Conservation (phyloP, 2,329 filamentous ascomycete species). For the Rugonectria rugulosa region DNA sequence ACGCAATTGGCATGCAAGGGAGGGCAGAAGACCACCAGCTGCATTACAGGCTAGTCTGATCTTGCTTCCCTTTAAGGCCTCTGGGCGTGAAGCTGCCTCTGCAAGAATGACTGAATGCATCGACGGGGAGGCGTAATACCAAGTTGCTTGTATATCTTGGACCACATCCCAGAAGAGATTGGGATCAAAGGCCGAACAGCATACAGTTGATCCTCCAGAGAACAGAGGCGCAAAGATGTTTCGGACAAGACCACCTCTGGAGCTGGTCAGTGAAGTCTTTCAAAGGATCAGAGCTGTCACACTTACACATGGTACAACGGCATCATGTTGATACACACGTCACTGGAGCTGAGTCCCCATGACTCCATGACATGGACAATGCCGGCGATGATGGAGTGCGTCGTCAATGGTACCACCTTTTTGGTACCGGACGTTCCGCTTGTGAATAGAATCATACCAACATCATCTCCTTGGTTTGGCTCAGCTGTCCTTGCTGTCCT, state of each 20-base stretch:
- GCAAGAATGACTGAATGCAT: constrained; percentile 64
- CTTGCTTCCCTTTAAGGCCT: constrained; percentile 50
- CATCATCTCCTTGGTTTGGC: constrained; percentile 55
- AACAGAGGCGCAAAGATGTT: constrained; percentile 64
- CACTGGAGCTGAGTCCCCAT: constrained; percentile 55
- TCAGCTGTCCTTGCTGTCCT: constrained; percentile 8
- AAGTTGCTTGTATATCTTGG: constrained; percentile 56
- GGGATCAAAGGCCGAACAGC: constrained; percentile 61
- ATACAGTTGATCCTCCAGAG: constrained; percentile 61
- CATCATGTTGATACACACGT: constrained; percentile 67
- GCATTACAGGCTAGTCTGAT: constrained; percentile 65
- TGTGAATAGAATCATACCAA: constrained; percentile 62
- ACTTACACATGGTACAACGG: constrained; percentile 64
- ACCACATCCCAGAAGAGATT: constrained; percentile 64
- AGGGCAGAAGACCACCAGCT: constrained; percentile 60
- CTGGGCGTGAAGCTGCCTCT: constrained; percentile 49
- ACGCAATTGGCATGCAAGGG: constrained; percentile 55
- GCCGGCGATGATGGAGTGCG: constrained; percentile 58
- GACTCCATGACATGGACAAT: constrained; percentile 61
- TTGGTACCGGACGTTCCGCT: constrained; percentile 66
- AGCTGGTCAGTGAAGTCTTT: constrained; percentile 11
- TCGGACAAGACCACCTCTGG: constrained; percentile 59
- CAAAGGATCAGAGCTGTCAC: not conserved
- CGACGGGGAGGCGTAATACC: constrained; percentile 66
- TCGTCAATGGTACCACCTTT: constrained; percentile 62